These are phyloP conservation scores for Malassezia psittaci DNA, from an alignment of 1,284 basidiomycete genomes.

Conservation along the genomic window DNA sequence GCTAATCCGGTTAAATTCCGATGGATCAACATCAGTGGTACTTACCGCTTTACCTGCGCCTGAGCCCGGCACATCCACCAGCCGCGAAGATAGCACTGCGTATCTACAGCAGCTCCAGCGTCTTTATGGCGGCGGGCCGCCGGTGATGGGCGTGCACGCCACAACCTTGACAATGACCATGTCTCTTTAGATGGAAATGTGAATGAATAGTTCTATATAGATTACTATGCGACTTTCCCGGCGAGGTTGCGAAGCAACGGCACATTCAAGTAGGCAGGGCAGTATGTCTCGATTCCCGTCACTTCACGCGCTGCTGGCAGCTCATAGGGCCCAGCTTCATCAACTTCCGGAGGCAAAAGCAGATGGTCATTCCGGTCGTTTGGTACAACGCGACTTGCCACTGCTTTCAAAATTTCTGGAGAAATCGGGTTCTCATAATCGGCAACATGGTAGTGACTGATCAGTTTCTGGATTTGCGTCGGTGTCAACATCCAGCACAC, in stretches of 20 bases:
- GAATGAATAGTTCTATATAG: not conserved
- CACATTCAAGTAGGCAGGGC: slow-evolving; percentile 43
- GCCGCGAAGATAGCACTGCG: slow-evolving; percentile 24
- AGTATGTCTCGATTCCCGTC: slow-evolving; percentile 48
- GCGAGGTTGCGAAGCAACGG: slow-evolving; percentile 40
- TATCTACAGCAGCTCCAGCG: slow-evolving; percentile 42
- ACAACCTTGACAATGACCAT: slow-evolving; percentile 44
- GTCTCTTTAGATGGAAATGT: slow-evolving; percentile 20
- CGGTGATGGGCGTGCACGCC: slow-evolving; percentile 42
- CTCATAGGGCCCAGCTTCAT: slow-evolving; percentile 47
- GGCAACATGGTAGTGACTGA: slow-evolving; percentile 94
- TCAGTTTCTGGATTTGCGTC: slow-evolving; percentile 97
- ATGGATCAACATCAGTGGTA: slow-evolving; percentile 33
- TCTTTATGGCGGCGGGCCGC: slow-evolving; percentile 38
- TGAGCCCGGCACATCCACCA: slow-evolving; percentile 35
- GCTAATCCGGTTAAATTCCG: slow-evolving; percentile 39
- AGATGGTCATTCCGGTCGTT: slow-evolving; percentile 48
- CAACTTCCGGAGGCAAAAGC: slow-evolving; percentile 45
- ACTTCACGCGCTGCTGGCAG: slow-evolving; percentile 43
- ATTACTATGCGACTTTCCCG: slow-evolving; percentile 29
- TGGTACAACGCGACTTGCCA: slow-evolving; percentile 43
- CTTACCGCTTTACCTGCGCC: slow-evolving; percentile 44
- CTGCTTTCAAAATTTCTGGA: slow-evolving; percentile 47
- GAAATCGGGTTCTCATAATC: slow-evolving; percentile 65
- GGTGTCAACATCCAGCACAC: slow-evolving; percentile 99